phyloP scores from a whole-genome alignment of 1,284 basidiomycete species.

The Moniliophthora roreri region DNA sequence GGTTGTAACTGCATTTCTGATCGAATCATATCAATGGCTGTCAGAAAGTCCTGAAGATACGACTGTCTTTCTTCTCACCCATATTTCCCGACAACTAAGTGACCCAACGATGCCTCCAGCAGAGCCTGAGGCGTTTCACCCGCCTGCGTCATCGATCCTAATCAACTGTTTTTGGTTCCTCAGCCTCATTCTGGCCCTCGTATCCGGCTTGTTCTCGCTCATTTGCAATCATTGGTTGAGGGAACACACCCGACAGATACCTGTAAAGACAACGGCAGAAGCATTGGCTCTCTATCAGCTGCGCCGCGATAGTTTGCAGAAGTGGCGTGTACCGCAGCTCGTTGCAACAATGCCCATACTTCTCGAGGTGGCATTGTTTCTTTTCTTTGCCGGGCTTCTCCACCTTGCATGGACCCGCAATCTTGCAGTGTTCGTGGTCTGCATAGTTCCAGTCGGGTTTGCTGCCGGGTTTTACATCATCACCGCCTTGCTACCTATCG shows the following conservation, averaged over 20 bases:
- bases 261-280: neutral
- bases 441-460: neutral
- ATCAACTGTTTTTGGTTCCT: constrained; percentile 7
- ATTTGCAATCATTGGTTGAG: constrained; percentile 13
- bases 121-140: neutral
- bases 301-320: neutral
- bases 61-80: neutral
- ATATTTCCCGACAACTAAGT: neutral
- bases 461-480: neutral
- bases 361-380: constrained; percentile 3
- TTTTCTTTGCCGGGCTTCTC: constrained; percentile 6
- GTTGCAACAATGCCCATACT: constrained; percentile 1
- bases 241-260: constrained; percentile 3
- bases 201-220: constrained; percentile 1
- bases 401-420: constrained; percentile 1
- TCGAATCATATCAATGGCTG: too few relatives aligned
- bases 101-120: neutral
- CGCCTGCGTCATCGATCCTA: neutral
- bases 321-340: neutral
- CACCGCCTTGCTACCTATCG: neutral
- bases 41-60: neutral
- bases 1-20: neutral
- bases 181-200: constrained; percentile 6
- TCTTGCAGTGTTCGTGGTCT: neutral
- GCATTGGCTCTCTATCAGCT: neutral